Evolutionary conservation across 371 early-diverging fungal species (phyloP).

Genomic region (Lichtheimia hyalospora): DNA sequence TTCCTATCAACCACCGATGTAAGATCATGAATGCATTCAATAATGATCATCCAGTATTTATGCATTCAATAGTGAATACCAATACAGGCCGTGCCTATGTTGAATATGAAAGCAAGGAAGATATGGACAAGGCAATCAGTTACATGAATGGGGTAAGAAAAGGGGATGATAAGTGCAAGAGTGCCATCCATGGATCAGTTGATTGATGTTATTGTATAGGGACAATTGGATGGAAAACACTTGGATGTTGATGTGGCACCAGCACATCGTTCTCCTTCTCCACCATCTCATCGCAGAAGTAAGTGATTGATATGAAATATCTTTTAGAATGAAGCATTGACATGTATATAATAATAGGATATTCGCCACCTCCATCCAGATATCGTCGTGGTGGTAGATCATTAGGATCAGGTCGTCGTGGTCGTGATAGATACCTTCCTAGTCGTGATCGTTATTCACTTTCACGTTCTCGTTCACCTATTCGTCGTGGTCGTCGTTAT

Average conservation of each 20-base stretch:
- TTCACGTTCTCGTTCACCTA: conserved; percentile 39
- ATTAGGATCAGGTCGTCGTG: conserved; percentile 9
- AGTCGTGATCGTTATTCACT: conserved; percentile 18
- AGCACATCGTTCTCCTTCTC: conserved; percentile 29
- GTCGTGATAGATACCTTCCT: conserved; percentile 14
- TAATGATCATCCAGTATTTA: background rate
- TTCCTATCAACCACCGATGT: conserved; percentile 46
- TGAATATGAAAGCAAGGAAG: conserved; percentile 56
- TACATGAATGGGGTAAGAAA: conserved; percentile 54
- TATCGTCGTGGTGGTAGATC: conserved; percentile 16
- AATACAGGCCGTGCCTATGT: conserved; percentile 58
- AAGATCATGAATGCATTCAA: conserved; percentile 10
- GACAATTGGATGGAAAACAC: conserved; percentile 57
- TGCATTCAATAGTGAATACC: conserved; percentile 33
- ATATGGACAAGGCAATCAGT: conserved; percentile 53
- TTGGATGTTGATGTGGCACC: conserved; percentile 30
- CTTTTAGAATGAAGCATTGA: background rate
- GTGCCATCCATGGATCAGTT: no score
- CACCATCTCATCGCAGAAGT: conserved; percentile 31
- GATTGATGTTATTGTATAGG: conserved; percentile 25
- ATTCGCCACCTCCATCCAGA: conserved; percentile 29
- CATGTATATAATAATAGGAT: conserved; percentile 9
- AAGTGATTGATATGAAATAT: conserved; percentile 7
- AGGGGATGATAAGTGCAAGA: background rate
- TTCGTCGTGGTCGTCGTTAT: conserved; percentile 22